phyloP scores from a whole-genome alignment of 1,284 basidiomycete genomes.

The Naganishia liquefaciens region DNA sequence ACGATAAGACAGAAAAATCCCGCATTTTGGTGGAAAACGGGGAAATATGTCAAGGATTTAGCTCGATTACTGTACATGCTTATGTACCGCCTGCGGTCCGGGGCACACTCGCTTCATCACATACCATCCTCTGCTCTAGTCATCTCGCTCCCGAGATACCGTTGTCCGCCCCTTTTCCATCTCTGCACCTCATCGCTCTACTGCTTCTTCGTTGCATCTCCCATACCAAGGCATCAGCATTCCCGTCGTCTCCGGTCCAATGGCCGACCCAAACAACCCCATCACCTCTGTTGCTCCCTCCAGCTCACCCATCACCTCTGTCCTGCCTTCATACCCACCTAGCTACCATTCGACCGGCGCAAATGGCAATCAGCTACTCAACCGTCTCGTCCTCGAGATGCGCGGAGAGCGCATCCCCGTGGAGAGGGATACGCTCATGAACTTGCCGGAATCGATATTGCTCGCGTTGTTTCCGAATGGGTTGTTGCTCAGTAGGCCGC shows the following conservation, averaged over 20 bases:
- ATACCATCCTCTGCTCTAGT: no score
- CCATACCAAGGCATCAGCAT: no score
- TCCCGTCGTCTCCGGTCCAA: neutral
- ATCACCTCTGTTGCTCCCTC: conserved; percentile 59
- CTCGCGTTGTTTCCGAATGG: conserved; percentile 97
- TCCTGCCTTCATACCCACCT: conserved; percentile 53
- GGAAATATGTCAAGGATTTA: no score
- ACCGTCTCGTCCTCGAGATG: conserved; percentile 82
- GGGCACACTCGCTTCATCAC: no score
- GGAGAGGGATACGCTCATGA: conserved; percentile 97
- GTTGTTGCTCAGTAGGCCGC: conserved; percentile 83
- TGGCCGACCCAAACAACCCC: conserved; percentile 39
- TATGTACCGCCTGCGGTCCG: no score
- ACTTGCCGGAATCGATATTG: conserved; percentile 93
- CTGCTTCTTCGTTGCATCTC: neutral
- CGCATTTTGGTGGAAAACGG: no score
- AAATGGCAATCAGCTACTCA: conserved; percentile 30
- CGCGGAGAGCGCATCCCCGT: conserved; percentile 89
- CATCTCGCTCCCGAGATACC: no score
- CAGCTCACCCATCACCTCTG: conserved; percentile 67
- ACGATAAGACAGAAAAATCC: no score
- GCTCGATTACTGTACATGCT: no score
- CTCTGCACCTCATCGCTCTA: neutral
- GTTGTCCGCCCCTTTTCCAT: no score
- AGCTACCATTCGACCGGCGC: conserved; percentile 32